These are phyloP conservation scores for Paraphoma sp. DNA, from an alignment of 2,329 filamentous ascomycete species.

Conservation along the genomic window DNA sequence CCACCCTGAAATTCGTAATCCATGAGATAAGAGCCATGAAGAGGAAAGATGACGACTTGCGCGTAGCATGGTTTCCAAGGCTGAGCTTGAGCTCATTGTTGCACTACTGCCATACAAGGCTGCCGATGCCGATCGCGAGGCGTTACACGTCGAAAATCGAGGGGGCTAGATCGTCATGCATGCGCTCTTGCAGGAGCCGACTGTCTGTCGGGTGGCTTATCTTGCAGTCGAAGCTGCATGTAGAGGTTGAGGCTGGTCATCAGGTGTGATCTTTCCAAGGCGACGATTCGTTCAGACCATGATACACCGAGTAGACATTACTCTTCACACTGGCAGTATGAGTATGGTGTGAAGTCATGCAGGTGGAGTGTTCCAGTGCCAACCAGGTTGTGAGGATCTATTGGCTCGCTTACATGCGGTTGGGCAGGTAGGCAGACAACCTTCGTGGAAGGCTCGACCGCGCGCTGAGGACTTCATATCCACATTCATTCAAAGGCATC, in stretches of 20 bases:
- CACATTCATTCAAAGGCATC: no score
- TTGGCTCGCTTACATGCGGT: conserved; percentile 5
- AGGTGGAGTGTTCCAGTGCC: neutral
- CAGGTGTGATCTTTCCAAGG: no score
- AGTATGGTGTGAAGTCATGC: neutral
- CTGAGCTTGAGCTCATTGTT: neutral
- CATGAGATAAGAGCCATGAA: neutral
- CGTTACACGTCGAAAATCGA: neutral
- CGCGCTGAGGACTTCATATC: neutral
- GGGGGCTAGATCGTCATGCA: neutral
- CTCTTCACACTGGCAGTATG: no score
- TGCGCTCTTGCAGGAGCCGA: neutral
- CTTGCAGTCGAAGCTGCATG: no score
- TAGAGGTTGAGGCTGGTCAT: neutral
- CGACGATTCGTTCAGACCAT: no score
- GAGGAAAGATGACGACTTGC: neutral
- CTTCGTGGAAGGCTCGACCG: neutral
- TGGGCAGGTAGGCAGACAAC: neutral
- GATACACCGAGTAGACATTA: no score
- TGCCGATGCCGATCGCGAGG: no score
- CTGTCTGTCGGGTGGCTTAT: neutral
- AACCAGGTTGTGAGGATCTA: neutral
- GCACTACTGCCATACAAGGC: no score
- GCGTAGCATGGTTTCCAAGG: neutral
- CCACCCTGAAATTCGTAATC: neutral